These are phyloP conservation scores for Ustilago shanxiensis DNA, from an alignment of 1,284 basidiomycete species.

Conservation along the genomic window DNA sequence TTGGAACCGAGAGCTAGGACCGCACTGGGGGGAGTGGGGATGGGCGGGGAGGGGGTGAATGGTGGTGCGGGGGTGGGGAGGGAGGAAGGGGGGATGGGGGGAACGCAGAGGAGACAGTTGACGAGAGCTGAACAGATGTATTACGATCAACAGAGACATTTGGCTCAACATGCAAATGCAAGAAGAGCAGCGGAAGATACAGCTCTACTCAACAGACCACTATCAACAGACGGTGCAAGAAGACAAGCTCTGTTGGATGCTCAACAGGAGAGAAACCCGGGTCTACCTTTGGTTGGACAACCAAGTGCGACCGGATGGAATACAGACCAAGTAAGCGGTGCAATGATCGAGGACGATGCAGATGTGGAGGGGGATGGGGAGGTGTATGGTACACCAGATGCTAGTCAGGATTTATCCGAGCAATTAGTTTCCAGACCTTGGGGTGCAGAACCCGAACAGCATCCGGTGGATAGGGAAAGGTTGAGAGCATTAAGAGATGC, in stretches of 20 bases:
- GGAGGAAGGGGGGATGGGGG: conserved; percentile 5
- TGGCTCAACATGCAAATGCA: conserved; percentile 34
- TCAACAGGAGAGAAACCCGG: conserved; percentile 37
- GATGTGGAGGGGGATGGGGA: conserved; percentile 6
- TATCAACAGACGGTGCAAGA: conserved; percentile 5
- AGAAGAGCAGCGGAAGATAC: conserved; percentile 34
- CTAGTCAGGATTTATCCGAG: not conserved
- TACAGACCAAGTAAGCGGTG: not conserved
- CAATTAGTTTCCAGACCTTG: not conserved
- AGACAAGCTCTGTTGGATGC: conserved; percentile 13
- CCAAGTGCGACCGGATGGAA: not conserved
- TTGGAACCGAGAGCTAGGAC: conserved; percentile 43
- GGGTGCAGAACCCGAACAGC: not conserved
- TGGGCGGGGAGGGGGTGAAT: not conserved
- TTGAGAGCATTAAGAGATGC: conserved; percentile 22
- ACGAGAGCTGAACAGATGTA: conserved; percentile 40
- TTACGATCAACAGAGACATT: conserved; percentile 40
- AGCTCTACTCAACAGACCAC: conserved; percentile 9
- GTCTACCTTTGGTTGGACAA: conserved; percentile 22
- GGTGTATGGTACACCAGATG: conserved; percentile 35
- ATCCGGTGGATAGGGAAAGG: conserved; percentile 7
- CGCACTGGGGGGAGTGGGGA: conserved; percentile 22
- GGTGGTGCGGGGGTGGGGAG: not conserved
- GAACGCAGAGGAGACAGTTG: conserved; percentile 7
- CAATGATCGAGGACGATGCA: conserved; percentile 24